Base-by-base conservation (phyloP, 225 moss, liverwort and hornwort species). In the Asterella californica region DNA sequence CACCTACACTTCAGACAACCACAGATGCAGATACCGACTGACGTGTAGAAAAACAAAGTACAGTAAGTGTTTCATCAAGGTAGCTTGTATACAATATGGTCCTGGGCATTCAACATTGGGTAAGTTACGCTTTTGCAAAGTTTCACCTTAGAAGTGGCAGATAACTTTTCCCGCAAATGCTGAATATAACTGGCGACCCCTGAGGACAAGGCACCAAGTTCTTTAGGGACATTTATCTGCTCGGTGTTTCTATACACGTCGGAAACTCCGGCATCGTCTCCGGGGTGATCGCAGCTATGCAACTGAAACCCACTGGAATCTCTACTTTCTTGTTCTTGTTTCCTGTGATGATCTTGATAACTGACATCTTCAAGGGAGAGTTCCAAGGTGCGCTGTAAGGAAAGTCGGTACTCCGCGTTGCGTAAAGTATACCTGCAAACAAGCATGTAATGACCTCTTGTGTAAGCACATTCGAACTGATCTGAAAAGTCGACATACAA, bases 401-500 rank as follows among this genome's bases (percentile, higher is more conserved):
- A 83, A 77, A 89, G 87, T 17, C 87, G 85, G 78, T 89, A 89
- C 78, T 89, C 89, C 55, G 89, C 89, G 84, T 89, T 89, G 33
- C 87, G 83, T 70, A 89, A 78, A 9, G 87, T 89, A 55, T 89
- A 89, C 59, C 89, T 89, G 89, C 71, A 73, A 61, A 4, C 24
- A 8, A 8, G 4, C 60, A 61, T 61, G 6, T 24, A 25, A 61
- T 6, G 22, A 61, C 10, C n/a, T 61, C n/a, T 22, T 61, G 2
- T 61, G 42, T 27, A 61, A 61, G 52, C 60, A 25, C 60, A 24
- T 22, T 8, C 25, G 24, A 27, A 1, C 60, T 61, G 9, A 24
- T 27, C n/a, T n/a, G n/a, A 55, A 55, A 55, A 22, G 60, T 61
- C 18, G 4, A 3, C 60, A 61, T 22, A 25, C 6, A 24, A 14